A percentile compares a stretch with the other conserved stretches of the same genome.
Evolutionary conservation across 441 rosid genomes (phyloP).

Genomic region (Corymbia citriodora): DNA sequence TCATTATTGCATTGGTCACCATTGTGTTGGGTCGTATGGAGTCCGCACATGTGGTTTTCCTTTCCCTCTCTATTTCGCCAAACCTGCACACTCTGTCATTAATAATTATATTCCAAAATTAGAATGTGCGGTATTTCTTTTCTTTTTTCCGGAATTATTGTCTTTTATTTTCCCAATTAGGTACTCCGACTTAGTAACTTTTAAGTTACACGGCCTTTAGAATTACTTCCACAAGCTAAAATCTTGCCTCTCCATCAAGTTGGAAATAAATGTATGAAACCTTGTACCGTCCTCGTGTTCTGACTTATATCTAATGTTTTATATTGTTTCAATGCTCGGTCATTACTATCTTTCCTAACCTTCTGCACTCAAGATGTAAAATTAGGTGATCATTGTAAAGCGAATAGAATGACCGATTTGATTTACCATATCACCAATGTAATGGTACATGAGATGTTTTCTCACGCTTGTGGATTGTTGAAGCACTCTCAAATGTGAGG

Average conservation of each 20-base stretch:
- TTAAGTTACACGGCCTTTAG: not conserved
- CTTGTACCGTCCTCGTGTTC: not conserved
- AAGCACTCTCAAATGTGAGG: not conserved
- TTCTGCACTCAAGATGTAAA: not conserved
- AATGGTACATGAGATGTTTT: not conserved
- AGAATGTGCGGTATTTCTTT: not conserved
- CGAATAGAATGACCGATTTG: too few species aligned
- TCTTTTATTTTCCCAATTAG: not conserved
- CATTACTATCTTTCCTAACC: not conserved
- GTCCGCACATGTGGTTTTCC: not conserved
- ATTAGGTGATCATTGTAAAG: not conserved
- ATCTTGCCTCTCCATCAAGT: not conserved
- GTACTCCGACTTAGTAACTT: not conserved
- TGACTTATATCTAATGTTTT: not conserved
- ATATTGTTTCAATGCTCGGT: not conserved
- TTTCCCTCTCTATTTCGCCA: not conserved
- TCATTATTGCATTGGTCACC: not conserved
- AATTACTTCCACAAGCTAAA: not conserved
- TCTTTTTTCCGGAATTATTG: not conserved
- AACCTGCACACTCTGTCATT: not conserved
- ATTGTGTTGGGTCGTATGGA: not conserved
- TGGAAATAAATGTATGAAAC: not conserved
- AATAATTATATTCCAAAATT: not conserved
- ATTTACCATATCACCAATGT: not conserved
- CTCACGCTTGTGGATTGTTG: fast-evolving